Evolutionary conservation across 805 yeast genomes (phyloP), one percentile per base, ranked within the genome.

Genomic region (Hanseniaspora mollemarum): DNA sequence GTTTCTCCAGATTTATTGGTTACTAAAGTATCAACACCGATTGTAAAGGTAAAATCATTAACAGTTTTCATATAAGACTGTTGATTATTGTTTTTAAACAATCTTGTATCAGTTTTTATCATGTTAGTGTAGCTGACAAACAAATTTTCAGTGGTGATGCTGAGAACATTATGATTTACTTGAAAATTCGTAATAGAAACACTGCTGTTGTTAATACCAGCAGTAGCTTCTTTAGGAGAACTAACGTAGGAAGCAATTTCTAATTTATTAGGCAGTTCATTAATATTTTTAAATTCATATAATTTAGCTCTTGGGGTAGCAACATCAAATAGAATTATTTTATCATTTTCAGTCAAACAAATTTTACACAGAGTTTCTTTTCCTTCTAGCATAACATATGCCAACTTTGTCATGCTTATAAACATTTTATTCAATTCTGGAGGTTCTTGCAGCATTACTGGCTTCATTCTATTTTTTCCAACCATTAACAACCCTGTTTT

Each of bases 71-170:
- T 37, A 59, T 58, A 44, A 51, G 57, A 39, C 57, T 62, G 39
- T 61, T 55, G 44, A 61, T 60, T 45, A 46, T 51, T 43, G 59
- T 57, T 36, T 39, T 43, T 16, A 51, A 45, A 7, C 62, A 77
- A 24, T 4, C 21, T 51, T 5, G 50, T 51, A 16, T 44, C 31
- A 21, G 32, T 40, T 18, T 40, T 43, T n/a, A 22, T 29, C n/a
- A 45, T 16, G 32, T 80, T 67, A 57, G 77, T 78, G 62, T 87
- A 87, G 46, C 83, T 67, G 32, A 77, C 68, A 1, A 87, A 67
- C 61, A 86, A 92, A 57, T 94, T 94, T 49, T 94, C 92, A 60
- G 80, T 76, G 0, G 94, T 87, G 46, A 86, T 65, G 7, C 85
- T 70, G 0, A 87, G 72, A 53, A 87, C 62, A 61, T 78, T 78